Conservation (phyloP, 768 basidiomycete species). For the Russula earlei region DNA sequence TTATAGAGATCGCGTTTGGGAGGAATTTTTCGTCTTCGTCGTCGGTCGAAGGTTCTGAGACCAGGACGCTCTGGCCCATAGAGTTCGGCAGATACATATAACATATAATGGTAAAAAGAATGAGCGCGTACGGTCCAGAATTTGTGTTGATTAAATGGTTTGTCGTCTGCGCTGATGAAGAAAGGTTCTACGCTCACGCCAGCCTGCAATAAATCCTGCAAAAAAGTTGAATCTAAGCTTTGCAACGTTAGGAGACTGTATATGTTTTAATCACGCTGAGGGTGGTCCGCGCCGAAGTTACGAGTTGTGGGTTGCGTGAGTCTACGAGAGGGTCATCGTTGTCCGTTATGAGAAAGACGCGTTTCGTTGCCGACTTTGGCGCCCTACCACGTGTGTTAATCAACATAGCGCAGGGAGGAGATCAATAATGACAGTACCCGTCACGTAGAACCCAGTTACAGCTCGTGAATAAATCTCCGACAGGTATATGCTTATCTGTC, state of each 20-base stretch:
- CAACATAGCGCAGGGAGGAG: neutral
- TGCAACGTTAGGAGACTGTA: neutral
- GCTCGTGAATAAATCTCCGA: slow-evolving; percentile 85
- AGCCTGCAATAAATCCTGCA: slow-evolving; percentile 70
- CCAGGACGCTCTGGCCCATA: slow-evolving; percentile 45
- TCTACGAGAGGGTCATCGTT: slow-evolving; percentile 67
- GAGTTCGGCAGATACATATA: neutral
- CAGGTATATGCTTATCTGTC: slow-evolving; percentile 48
- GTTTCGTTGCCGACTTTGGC: slow-evolving; percentile 82
- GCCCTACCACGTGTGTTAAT: slow-evolving; percentile 37
- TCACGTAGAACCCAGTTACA: slow-evolving; percentile 87
- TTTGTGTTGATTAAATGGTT: slow-evolving; percentile 58
- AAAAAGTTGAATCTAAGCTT: neutral
- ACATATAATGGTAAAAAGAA: neutral
- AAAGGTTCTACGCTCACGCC: slow-evolving; percentile 81
- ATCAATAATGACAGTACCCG: slow-evolving; percentile 42
- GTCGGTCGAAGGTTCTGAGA: slow-evolving; percentile 46
- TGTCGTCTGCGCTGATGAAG: slow-evolving; percentile 66
- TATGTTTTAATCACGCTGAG: slow-evolving; percentile 40
- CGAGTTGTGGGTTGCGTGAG: slow-evolving; percentile 45
- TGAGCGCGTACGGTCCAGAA: slow-evolving; percentile 63
- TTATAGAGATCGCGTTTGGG: slow-evolving; percentile 63
- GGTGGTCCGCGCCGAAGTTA: slow-evolving; percentile 63
- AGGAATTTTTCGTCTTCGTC: slow-evolving; percentile 40
- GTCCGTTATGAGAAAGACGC: slow-evolving; percentile 89